A percentile compares a stretch with the other conserved stretches of the same genome.
phyloP scores from a whole-genome alignment of 805 yeast species.

The Saccharomycopsis guyanensis region DNA sequence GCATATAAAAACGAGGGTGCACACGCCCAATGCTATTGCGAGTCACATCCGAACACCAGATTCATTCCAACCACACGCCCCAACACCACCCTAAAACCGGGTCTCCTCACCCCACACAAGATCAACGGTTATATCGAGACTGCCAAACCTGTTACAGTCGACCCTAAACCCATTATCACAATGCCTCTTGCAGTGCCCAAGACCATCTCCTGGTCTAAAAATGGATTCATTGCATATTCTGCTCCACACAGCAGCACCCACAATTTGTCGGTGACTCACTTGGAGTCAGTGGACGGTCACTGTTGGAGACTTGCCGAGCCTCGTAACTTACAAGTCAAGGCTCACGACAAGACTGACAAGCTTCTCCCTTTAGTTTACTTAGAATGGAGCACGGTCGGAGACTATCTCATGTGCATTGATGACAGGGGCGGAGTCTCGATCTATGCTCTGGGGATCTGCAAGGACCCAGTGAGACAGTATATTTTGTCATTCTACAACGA shows the following conservation, averaged over 20 bases:
- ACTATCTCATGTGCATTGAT: constrained; percentile 78
- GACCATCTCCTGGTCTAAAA: constrained; percentile 68
- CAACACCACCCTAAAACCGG: too few species aligned
- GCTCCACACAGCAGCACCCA: constrained; percentile 26
- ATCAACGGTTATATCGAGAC: too few species aligned
- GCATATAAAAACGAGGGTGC: too few species aligned
- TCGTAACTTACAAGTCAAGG: constrained; percentile 16
- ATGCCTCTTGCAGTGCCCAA: constrained; percentile 1
- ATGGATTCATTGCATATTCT: constrained; percentile 75
- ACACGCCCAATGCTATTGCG: too few species aligned
- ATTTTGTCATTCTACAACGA: constrained; percentile 24
- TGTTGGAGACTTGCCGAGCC: constrained; percentile 65
- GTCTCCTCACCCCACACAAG: too few species aligned
- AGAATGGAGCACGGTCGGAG: constrained; percentile 71
- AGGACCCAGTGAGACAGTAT: constrained; percentile 22
- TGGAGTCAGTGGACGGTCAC: constrained; percentile 69
- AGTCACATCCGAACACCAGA: too few species aligned
- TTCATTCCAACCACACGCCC: too few species aligned
- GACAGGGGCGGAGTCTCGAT: constrained; percentile 58
- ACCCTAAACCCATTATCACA: too few species aligned
- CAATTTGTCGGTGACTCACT: constrained; percentile 48
- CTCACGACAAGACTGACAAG: background rate
- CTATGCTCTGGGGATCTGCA: constrained; percentile 41
- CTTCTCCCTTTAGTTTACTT: constrained; percentile 31
- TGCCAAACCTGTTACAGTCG: too few species aligned